Conservation (phyloP, 2,329 filamentous ascomycete genomes). For the Paecilomyces variotii region DNA sequence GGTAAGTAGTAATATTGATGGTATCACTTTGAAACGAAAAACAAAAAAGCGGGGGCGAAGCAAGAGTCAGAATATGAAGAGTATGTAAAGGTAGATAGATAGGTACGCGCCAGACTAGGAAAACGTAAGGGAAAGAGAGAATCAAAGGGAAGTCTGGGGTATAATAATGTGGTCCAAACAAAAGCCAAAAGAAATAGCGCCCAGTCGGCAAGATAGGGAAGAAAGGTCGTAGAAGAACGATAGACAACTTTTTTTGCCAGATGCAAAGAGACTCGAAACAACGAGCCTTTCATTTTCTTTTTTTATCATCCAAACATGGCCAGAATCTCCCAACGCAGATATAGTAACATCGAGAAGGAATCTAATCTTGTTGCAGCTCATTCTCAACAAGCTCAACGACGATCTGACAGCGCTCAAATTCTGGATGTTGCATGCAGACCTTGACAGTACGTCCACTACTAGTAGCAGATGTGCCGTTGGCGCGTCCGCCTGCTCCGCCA, state of each 20-base stretch:
- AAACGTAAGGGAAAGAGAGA: background rate
- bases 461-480: constrained; percentile 22
- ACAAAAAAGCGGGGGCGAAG: background rate
- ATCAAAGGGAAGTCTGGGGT: background rate
- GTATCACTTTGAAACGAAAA: background rate
- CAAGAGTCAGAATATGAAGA: background rate
- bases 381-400: constrained; percentile 90
- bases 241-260: background rate
- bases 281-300: background rate
- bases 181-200: background rate
- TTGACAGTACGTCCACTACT: constrained; percentile 66
- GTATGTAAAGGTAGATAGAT: background rate
- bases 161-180: background rate
- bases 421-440: constrained; percentile 90
- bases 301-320: background rate
- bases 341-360: background rate
- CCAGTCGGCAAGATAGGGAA: background rate
- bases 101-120: background rate
- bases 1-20: background rate
- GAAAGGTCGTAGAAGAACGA: background rate
- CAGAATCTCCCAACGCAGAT: background rate
- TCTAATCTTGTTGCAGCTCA: constrained; percentile 61
- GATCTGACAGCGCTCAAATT: constrained; percentile 74
- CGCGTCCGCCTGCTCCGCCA: constrained; percentile 27
- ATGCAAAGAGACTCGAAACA: background rate